These are phyloP conservation scores for Arthromyces matolae DNA, from an alignment of 768 basidiomycete species.

Conservation along the genomic window DNA sequence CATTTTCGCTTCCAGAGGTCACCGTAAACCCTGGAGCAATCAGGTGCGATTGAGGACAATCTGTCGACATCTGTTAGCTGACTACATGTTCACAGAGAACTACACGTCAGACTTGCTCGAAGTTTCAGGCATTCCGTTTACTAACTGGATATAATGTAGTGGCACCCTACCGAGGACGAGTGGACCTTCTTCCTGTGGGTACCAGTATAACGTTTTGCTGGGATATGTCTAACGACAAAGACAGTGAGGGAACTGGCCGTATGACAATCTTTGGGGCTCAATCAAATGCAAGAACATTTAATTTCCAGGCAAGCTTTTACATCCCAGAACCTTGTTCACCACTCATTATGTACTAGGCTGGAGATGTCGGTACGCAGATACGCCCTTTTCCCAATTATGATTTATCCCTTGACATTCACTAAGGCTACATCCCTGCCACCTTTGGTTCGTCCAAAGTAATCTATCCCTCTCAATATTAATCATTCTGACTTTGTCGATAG, in stretches of 20 bases:
- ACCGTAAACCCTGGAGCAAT: conserved; percentile 56
- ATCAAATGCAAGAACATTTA: conserved; percentile 53
- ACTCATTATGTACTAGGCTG: conserved; percentile 30
- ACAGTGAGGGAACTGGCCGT: conserved; percentile 49
- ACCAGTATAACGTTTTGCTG: conserved; percentile 1
- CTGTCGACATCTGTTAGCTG: conserved; percentile 1
- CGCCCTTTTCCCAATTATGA: no score
- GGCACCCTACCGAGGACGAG: conserved; percentile 69
- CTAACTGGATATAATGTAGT: conserved; percentile 33
- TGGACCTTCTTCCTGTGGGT: conserved; percentile 59
- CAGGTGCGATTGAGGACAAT: conserved; percentile 29
- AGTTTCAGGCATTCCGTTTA: background rate
- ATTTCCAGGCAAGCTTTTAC: conserved; percentile 42
- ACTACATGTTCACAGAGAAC: conserved; percentile 37
- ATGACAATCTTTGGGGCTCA: conserved; percentile 54
- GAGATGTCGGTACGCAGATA: conserved; percentile 47
- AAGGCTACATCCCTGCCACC: conserved; percentile 54
- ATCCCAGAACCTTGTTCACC: background rate
- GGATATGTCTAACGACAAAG: conserved; percentile 1
- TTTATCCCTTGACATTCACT: conserved; percentile 1
- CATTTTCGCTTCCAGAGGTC: conserved; percentile 33
- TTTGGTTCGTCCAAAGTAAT: conserved; percentile 34
- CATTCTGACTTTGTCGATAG: conserved; percentile 20
- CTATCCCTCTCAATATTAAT: background rate
- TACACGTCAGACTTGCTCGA: conserved; percentile 41